A percentile compares a stretch with the other conserved stretches of the same genome.
Conservation (phyloP, 2,329 filamentous ascomycete species). For the Bertia moriformis region DNA sequence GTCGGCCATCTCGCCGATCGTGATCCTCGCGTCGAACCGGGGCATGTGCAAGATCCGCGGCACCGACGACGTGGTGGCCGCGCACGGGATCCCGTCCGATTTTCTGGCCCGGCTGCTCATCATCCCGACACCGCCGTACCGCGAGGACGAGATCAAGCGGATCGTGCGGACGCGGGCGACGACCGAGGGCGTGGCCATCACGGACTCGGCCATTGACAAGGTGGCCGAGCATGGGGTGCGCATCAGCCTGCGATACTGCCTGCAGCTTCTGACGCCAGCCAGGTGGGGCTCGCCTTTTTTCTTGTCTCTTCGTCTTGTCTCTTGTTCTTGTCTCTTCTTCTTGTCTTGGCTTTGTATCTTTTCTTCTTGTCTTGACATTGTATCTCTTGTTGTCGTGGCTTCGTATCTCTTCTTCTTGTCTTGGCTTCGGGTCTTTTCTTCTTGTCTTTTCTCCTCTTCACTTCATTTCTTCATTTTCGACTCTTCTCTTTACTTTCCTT, state of each 20-base stretch:
- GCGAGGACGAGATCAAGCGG: slow-evolving; percentile 74
- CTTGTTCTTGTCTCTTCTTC: neutral
- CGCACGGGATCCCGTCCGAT: slow-evolving; percentile 87
- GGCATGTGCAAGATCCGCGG: slow-evolving; percentile 87
- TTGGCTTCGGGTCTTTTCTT: too few relatives aligned
- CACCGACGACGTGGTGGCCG: slow-evolving; percentile 65
- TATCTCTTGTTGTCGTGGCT: too few relatives aligned
- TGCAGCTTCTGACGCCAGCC: slow-evolving; percentile 79
- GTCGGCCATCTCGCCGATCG: slow-evolving; percentile 85
- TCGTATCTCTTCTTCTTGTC: too few relatives aligned
- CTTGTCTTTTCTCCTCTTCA: too few relatives aligned
- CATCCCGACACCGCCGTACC: slow-evolving; percentile 84
- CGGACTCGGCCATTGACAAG: slow-evolving; percentile 72
- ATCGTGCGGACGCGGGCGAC: slow-evolving; percentile 76
- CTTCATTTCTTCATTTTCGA: too few relatives aligned
- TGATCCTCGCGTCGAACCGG: slow-evolving; percentile 92
- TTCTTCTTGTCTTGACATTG: too few relatives aligned
- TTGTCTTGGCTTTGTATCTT: neutral
- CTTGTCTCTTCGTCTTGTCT: neutral
- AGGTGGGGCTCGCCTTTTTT: slow-evolving; percentile 32
- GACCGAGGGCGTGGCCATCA: slow-evolving; percentile 67
- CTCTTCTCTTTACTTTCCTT: slow-evolving; percentile 12
- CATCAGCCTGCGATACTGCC: slow-evolving; percentile 79
- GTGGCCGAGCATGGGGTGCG: slow-evolving; percentile 75
- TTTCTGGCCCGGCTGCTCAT: slow-evolving; percentile 88